A percentile compares a stretch with the other conserved stretches of the same genome.
These are phyloP conservation scores for Aspergillus latus DNA, from an alignment of 2,329 filamentous ascomycete species.

Conservation along the genomic window DNA sequence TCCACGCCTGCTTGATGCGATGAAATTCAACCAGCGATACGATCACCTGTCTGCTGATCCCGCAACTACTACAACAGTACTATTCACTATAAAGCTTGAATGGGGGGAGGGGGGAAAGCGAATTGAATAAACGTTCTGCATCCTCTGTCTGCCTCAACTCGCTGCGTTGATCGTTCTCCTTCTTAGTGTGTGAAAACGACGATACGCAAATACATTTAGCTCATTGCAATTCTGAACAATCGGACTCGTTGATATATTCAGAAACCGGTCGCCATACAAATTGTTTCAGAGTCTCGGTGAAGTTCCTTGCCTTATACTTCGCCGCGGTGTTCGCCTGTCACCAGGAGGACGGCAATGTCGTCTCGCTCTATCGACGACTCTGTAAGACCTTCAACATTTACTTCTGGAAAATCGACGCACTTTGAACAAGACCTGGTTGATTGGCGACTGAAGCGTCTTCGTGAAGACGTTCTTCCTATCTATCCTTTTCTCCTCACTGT, in stretches of 20 bases:
- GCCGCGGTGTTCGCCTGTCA: conserved; percentile 8
- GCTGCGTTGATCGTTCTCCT: not conserved
- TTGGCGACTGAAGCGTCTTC: conserved; percentile 40
- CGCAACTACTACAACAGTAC: not conserved
- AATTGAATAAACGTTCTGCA: not conserved
- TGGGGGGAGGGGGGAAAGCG: conserved; percentile 14
- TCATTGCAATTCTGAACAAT: not conserved
- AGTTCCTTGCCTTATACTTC: not conserved
- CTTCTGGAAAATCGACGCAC: conserved; percentile 22
- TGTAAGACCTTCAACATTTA: conserved; percentile 25
- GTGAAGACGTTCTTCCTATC: conserved; percentile 43
- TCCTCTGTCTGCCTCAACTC: not conserved
- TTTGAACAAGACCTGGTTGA: conserved; percentile 34
- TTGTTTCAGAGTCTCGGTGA: not conserved
- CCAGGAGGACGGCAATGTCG: conserved; percentile 40
- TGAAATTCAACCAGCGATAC: not conserved
- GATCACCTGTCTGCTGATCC: not conserved
- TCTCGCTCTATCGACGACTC: conserved; percentile 30
- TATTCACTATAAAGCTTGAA: conserved; percentile 4
- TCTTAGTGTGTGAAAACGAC: not conserved
- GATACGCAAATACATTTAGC: not conserved
- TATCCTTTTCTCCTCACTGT: conserved; percentile 49
- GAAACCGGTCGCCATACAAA: not conserved
- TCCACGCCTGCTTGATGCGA: conserved; percentile 13
- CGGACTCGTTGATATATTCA: not conserved